Evolutionary conservation across 129 eudicot species (phyloP).

Genomic region (Chrysanthemum lavandulifolium): DNA sequence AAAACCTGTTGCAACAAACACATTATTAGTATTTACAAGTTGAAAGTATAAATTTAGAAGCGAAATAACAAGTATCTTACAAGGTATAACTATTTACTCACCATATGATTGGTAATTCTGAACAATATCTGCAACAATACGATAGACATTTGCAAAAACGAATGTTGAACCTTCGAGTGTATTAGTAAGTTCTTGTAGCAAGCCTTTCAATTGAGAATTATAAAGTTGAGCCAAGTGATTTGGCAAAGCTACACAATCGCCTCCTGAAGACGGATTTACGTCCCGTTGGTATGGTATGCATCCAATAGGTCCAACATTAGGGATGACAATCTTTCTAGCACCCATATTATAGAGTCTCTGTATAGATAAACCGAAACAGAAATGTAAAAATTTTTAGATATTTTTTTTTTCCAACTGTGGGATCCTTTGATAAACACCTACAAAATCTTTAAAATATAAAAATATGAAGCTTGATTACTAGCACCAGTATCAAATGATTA

Average conservation of each 20-base stretch:
- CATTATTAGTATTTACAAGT: background rate
- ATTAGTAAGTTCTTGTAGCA: constrained; percentile 46
- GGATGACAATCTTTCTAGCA: constrained; percentile 67
- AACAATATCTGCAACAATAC: constrained; percentile 50
- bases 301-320: constrained; percentile 92
- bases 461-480: no score
- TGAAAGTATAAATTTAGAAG: background rate
- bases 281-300: constrained; percentile 87
- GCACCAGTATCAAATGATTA: no score
- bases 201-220: constrained; percentile 51
- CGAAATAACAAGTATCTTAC: background rate
- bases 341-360: constrained; percentile 79
- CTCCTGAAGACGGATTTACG: constrained; percentile 45
- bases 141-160: constrained; percentile 70
- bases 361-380: constrained; percentile 4
- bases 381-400: no score
- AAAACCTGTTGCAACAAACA: constrained; percentile 47
- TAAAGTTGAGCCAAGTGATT: constrained; percentile 64
- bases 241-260: constrained; percentile 52
- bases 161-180: constrained; percentile 64
- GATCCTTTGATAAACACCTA: background rate
- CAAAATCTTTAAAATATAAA: no score
- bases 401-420: no score
- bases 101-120: constrained; percentile 61
- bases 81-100: constrained; percentile 17